Evolutionary conservation across 2,329 filamentous ascomycete genomes (phyloP).

Genomic region (Verticillium zaregamsianum): DNA sequence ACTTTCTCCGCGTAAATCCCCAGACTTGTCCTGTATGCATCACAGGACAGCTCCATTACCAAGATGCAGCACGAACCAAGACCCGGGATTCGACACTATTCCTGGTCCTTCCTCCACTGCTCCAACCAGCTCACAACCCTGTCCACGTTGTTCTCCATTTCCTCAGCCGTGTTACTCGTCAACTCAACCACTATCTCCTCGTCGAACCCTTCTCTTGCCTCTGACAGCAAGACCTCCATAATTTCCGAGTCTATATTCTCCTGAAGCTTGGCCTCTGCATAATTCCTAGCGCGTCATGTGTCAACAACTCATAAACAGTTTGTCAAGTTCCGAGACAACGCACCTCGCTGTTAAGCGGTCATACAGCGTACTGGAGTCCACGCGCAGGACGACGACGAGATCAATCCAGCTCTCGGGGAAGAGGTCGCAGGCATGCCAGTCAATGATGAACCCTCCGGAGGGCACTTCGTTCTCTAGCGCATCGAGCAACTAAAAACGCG

Average conservation of each 20-base stretch:
- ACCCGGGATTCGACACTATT: background rate
- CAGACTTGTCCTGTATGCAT: too few relatives aligned
- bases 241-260: slow-evolving; percentile 98
- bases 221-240: slow-evolving; percentile 89
- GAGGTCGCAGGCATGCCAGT: slow-evolving; percentile 97
- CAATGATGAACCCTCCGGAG: slow-evolving; percentile 80
- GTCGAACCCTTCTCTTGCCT: slow-evolving; percentile 83
- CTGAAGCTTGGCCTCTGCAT: slow-evolving; percentile 81
- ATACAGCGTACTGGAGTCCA: slow-evolving; percentile 75
- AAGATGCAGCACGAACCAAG: background rate
- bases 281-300: slow-evolving; percentile 52
- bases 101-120: slow-evolving; percentile 68
- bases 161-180: slow-evolving; percentile 72
- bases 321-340: slow-evolving; percentile 9
- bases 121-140: slow-evolving; percentile 77
- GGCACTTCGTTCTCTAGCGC: slow-evolving; percentile 78
- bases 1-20: too few relatives aligned
- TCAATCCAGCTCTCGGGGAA: slow-evolving; percentile 95
- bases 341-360: slow-evolving; percentile 76
- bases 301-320: background rate
- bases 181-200: slow-evolving; percentile 87
- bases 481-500: slow-evolving; percentile 66
- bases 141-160: slow-evolving; percentile 86
- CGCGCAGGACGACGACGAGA: slow-evolving; percentile 85
- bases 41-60: too few relatives aligned